Percentiles rank a stretch among this genome's conserved stretches.
Evolutionary conservation across 768 basidiomycete genomes (phyloP).

Genomic region (Xerocomellus chrysenteron): DNA sequence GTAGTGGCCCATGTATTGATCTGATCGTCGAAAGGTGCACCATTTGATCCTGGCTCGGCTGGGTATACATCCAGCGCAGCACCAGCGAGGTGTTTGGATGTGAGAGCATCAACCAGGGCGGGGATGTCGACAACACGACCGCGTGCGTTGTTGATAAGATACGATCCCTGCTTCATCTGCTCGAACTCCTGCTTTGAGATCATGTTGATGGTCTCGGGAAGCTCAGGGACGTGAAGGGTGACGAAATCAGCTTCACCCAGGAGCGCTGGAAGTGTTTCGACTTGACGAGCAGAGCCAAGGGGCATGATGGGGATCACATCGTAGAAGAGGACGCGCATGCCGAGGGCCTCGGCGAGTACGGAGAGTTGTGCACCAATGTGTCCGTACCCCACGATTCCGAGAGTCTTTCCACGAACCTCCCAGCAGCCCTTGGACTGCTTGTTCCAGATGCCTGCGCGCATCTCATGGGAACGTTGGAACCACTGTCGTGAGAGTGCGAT

Average conservation of each 20-base stretch:
- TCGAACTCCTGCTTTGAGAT: constrained; percentile 74
- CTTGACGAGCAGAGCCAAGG: constrained; percentile 88
- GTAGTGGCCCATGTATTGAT: constrained; percentile 82
- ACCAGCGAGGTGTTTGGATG: constrained; percentile 85
- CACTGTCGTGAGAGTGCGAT: constrained; percentile 93
- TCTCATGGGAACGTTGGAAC: constrained; percentile 83
- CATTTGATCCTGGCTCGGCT: constrained; percentile 88
- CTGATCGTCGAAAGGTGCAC: constrained; percentile 83
- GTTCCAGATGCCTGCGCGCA: constrained; percentile 93
- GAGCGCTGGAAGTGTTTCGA: constrained; percentile 73
- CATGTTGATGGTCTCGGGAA: constrained; percentile 94
- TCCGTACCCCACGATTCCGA: constrained; percentile 97
- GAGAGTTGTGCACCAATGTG: constrained; percentile 98
- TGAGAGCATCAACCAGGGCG: constrained; percentile 76
- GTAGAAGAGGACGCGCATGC: constrained; percentile 93
- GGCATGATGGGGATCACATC: constrained; percentile 98
- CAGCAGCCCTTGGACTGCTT: constrained; percentile 98
- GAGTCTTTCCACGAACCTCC: constrained; percentile 96
- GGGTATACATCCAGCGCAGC: constrained; percentile 94
- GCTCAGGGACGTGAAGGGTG: constrained; percentile 94
- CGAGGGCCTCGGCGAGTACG: constrained; percentile 94
- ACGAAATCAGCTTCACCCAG: constrained; percentile 87
- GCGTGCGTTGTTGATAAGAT: constrained; percentile 97
- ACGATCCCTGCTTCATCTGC: constrained; percentile 94
- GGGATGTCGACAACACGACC: constrained; percentile 95